Conservation (phyloP, 2,329 filamentous ascomycete genomes). For the Helicocarpus griseus region DNA sequence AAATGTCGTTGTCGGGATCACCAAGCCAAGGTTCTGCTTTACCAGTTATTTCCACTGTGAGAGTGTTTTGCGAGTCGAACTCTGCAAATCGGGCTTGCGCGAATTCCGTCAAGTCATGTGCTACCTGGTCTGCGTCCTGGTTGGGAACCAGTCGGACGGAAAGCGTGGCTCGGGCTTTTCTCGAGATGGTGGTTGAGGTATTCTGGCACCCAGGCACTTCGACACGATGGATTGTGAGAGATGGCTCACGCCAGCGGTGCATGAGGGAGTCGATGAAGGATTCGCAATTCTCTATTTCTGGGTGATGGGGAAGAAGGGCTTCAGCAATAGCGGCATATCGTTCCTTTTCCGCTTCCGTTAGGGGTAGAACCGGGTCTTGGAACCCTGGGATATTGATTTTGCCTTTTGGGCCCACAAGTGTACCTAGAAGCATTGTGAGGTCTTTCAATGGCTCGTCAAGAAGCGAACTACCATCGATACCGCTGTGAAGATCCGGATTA, state of each 20-base stretch:
- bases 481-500: slow-evolving; percentile 83
- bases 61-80: slow-evolving; percentile 69
- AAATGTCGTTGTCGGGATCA: slow-evolving; percentile 82
- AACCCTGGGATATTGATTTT: slow-evolving; percentile 78
- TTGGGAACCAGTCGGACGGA: slow-evolving; percentile 89
- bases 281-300: slow-evolving; percentile 52
- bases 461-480: slow-evolving; percentile 88
- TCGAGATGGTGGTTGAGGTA: slow-evolving; percentile 75
- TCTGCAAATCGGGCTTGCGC: slow-evolving; percentile 60
- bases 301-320: slow-evolving; percentile 63
- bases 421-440: slow-evolving; percentile 71
- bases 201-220: slow-evolving; percentile 83
- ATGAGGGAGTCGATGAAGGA: slow-evolving; percentile 77
- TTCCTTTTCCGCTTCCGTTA: slow-evolving; percentile 65
- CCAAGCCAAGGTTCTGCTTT: slow-evolving; percentile 94
- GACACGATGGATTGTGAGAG: slow-evolving; percentile 85
- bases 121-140: slow-evolving; percentile 74
- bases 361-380: slow-evolving; percentile 70
- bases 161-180: slow-evolving; percentile 76
- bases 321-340: slow-evolving; percentile 77
- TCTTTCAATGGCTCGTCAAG: slow-evolving; percentile 84
- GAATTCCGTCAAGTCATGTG: slow-evolving; percentile 56
- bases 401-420: slow-evolving; percentile 71
- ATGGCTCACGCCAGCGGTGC: slow-evolving; percentile 91
- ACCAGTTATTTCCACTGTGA: slow-evolving; percentile 80